Evolutionary conservation across 2,329 filamentous ascomycete species (phyloP), one percentile per base, ranked within the genome.

Genomic region (Cladophialophora bantiana): DNA sequence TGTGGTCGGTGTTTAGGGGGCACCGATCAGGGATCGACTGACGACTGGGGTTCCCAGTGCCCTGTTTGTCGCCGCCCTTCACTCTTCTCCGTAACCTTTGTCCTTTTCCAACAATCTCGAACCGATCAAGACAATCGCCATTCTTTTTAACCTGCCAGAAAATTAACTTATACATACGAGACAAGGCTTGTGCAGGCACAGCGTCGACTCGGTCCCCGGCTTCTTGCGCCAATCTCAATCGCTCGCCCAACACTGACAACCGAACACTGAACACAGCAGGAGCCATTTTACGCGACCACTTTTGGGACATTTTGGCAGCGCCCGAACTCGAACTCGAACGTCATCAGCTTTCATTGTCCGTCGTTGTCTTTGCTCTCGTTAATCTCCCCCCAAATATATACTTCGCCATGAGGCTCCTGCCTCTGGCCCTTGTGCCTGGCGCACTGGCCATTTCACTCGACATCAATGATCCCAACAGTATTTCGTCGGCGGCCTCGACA

Each of bases 401-500:
- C 15, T 45, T 35, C 52, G 58, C 58, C 40, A 66, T 66, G 64
- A 66, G 64, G 59, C 50, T 66, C 36, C 40, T 59, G 26, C 50
- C 59, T 56, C 59, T 66, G 45, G 38, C 59, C 15, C 59, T 62
- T 9, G 63, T 57, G 59, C 66, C 66, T 35, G 52, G 61, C 31
- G 63, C 60, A 55, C 59, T 63, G 15, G 67, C 67, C 48, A 64
- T 68, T 35, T 48, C 63, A 12, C 40, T 68, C 59, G 60, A 66
- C 50, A 36, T 65, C 59, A 66, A 26, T 54, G 58, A 61, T 34
- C 15, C 38, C 9, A 59, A 12, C 34, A 59, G 53, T n/a, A 56
- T 81, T 42, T 77, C 77, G 65, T 70, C 71, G 2, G 77, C 76
- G 15, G 75, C 78, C 15, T 74, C 77, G 38, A 77, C 73, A 1